Percentiles rank a stretch among this genome's conserved stretches.
Conservation (phyloP, 768 basidiomycete species). For the Guyanaporus albipodus region DNA sequence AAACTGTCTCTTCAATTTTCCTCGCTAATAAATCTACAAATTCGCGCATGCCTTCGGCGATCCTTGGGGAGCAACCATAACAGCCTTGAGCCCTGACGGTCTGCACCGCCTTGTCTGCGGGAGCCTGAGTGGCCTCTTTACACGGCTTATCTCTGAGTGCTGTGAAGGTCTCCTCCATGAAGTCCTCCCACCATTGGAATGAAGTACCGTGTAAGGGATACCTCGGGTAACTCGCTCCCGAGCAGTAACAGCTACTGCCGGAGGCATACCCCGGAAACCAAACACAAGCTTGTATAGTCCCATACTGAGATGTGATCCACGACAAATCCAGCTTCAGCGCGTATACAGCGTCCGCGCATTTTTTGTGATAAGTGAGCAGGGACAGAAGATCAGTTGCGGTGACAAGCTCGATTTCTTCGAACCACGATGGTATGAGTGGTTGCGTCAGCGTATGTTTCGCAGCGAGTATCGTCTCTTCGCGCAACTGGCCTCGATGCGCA, state of each 20-base stretch:
- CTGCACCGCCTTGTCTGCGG: not conserved
- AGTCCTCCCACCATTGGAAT: not conserved
- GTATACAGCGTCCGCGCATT: not conserved
- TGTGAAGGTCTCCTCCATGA: not conserved
- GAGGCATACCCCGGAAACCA: not conserved
- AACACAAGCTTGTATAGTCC: not conserved
- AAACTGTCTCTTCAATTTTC: not conserved
- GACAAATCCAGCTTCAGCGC: not conserved
- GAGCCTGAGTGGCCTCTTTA: not conserved
- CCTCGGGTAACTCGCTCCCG: not conserved
- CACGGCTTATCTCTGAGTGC: not conserved
- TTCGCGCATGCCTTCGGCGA: not conserved
- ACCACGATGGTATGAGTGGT: not conserved
- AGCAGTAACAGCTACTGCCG: not conserved
- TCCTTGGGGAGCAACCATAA: not conserved
- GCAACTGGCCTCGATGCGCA: not conserved
- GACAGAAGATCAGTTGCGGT: not conserved
- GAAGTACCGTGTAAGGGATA: not conserved
- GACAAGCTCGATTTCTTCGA: not conserved
- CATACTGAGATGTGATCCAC: conserved; percentile 1
- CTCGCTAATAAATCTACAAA: not conserved
- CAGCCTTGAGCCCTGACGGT: not conserved
- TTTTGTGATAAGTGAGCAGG: not conserved
- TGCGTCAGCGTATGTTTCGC: not conserved
- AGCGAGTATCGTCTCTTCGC: not conserved